Percentiles rank a stretch among this genome's conserved stretches.
phyloP scores from a whole-genome alignment of 306 rosid genomes.

The Gleditsia sinensis region DNA sequence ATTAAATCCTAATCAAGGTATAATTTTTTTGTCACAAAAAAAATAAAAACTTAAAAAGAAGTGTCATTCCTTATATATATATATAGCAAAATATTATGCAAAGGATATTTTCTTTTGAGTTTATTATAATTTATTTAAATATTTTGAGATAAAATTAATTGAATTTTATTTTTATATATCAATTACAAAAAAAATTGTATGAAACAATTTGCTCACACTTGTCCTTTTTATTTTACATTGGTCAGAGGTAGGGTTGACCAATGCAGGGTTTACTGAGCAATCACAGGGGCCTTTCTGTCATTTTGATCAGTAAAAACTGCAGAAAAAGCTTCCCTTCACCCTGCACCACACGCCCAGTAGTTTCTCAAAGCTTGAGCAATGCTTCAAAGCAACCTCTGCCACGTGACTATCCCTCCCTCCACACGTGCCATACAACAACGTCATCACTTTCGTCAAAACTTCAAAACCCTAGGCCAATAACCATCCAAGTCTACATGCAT shows the following conservation, averaged over 20 bases:
- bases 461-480: slow-evolving; percentile 3
- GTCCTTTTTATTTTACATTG: too few species aligned
- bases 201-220: too few species aligned
- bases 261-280: background rate
- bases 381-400: slow-evolving; percentile 36
- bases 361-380: slow-evolving; percentile 15
- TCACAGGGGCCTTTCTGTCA: slow-evolving; percentile 35
- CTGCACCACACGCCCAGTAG: slow-evolving; percentile 35
- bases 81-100: too few species aligned
- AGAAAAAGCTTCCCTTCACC: slow-evolving; percentile 16
- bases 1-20: too few species aligned
- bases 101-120: too few species aligned
- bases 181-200: too few species aligned
- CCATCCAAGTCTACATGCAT: slow-evolving; percentile 12
- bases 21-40: too few species aligned
- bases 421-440: slow-evolving; percentile 45
- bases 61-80: too few species aligned
- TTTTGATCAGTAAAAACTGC: slow-evolving; percentile 18
- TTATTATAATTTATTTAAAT: too few species aligned
- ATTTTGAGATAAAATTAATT: too few species aligned
- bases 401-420: slow-evolving; percentile 36
- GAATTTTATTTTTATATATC: too few species aligned
- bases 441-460: slow-evolving; percentile 24
- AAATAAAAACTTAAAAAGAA: too few species aligned
- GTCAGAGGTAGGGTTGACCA: slow-evolving; percentile 44